Conservation (phyloP, 306 rosid genomes). For the Cucurbita pepo region DNA sequence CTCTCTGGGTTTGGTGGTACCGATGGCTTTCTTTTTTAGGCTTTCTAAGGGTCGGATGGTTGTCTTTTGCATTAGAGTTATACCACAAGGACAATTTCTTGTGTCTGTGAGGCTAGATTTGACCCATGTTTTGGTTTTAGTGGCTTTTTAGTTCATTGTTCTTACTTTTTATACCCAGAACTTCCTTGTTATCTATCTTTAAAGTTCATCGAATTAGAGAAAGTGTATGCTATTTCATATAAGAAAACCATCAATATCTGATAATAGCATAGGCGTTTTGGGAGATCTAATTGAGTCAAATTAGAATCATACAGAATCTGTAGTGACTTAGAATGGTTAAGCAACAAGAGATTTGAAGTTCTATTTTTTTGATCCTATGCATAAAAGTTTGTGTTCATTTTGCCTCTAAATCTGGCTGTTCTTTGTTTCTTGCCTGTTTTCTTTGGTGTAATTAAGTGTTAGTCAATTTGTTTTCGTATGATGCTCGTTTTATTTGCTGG, state of each 20-base stretch:
- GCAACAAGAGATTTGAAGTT: background rate
- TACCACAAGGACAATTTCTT: background rate
- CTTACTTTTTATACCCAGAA: background rate
- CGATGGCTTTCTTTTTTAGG: background rate
- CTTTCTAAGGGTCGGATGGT: background rate
- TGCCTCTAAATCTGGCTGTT: background rate
- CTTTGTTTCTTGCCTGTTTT: background rate
- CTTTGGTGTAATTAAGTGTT: background rate
- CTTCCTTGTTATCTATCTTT: background rate
- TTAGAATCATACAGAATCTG: background rate
- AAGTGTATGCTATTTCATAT: background rate
- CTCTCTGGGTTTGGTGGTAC: conserved; percentile 1
- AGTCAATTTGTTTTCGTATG: background rate
- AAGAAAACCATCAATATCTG: background rate
- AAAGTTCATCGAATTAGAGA: background rate
- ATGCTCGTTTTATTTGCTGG: background rate
- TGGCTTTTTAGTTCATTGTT: background rate
- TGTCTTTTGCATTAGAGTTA: background rate
- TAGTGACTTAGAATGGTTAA: background rate
- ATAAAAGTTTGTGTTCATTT: background rate
- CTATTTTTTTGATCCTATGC: background rate
- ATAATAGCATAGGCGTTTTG: background rate
- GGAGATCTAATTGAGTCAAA: background rate
- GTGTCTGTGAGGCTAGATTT: background rate
- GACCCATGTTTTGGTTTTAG: background rate